These are phyloP conservation scores for Pyrus hybrid DNA, from an alignment of 331 rosid species.

Conservation along the genomic window DNA sequence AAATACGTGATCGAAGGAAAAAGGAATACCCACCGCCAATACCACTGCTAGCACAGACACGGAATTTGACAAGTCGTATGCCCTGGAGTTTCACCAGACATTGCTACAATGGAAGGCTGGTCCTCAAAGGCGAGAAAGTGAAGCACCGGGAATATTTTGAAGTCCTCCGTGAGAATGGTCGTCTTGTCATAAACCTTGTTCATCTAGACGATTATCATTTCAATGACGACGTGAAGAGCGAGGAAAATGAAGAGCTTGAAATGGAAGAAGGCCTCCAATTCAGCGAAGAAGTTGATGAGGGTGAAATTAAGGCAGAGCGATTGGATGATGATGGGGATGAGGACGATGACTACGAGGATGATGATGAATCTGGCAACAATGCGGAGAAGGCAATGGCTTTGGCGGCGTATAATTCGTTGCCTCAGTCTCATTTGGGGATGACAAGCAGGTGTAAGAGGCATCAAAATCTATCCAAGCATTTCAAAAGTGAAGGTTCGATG, in stretches of 20 bases:
- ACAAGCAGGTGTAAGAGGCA: neutral
- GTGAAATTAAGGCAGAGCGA: neutral
- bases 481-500: neutral
- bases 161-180: conserved; percentile 36
- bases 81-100: conserved; percentile 39
- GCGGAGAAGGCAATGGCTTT: neutral
- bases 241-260: neutral
- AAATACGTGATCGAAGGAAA: neutral
- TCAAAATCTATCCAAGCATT: neutral
- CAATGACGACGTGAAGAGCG: neutral
- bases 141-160: conserved; percentile 21
- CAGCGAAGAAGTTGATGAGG: neutral
- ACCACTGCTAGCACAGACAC: conserved; percentile 13
- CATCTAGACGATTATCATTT: neutral
- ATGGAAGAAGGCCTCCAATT: neutral
- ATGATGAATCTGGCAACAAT: no score
- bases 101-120: conserved; percentile 31
- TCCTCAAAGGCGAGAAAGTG: conserved; percentile 25
- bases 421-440: neutral
- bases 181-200: conserved; percentile 33
- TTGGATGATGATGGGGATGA: neutral
- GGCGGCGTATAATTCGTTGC: neutral
- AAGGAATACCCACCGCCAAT: conserved; percentile 45
- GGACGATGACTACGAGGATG: neutral
- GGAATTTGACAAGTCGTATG: conserved; percentile 19